A percentile compares a stretch with the other conserved stretches of the same genome.
Evolutionary conservation across 2,329 filamentous ascomycete species (phyloP).

Genomic region (Balansia obtecta): DNA sequence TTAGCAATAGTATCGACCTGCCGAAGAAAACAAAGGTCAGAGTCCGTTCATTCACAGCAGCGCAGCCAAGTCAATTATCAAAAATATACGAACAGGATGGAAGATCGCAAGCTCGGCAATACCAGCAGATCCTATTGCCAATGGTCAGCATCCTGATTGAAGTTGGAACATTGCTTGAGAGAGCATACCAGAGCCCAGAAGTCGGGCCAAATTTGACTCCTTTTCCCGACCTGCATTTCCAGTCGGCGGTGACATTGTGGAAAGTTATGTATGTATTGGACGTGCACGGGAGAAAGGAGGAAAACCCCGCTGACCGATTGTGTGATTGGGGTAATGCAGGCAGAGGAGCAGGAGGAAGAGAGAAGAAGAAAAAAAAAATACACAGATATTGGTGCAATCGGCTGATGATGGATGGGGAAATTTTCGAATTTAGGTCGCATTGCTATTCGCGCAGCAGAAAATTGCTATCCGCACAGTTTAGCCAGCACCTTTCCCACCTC

Average conservation of each 20-base stretch:
- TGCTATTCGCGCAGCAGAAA: no score
- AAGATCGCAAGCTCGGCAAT: constrained; percentile 89
- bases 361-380: background rate
- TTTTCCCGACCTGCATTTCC: constrained; percentile 43
- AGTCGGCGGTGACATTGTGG: constrained; percentile 46
- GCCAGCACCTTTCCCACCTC: no score
- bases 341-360: background rate
- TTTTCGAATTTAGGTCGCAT: constrained; percentile 3
- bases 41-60: background rate
- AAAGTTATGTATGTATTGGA: background rate
- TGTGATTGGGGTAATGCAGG: background rate
- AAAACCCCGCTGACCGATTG: constrained; percentile 1
- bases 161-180: background rate
- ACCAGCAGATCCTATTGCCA: constrained; percentile 63
- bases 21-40: background rate
- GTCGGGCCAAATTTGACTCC: constrained; percentile 78
- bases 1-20: constrained; percentile 97
- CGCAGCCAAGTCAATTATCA: background rate
- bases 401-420: constrained; percentile 4
- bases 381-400: background rate
- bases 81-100: constrained; percentile 54
- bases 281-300: background rate
- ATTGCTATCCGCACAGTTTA: no score
- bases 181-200: constrained; percentile 77
- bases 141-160: constrained; percentile 10